phyloP scores from a whole-genome alignment of 441 rosid genomes.

The Capsella rubella region DNA sequence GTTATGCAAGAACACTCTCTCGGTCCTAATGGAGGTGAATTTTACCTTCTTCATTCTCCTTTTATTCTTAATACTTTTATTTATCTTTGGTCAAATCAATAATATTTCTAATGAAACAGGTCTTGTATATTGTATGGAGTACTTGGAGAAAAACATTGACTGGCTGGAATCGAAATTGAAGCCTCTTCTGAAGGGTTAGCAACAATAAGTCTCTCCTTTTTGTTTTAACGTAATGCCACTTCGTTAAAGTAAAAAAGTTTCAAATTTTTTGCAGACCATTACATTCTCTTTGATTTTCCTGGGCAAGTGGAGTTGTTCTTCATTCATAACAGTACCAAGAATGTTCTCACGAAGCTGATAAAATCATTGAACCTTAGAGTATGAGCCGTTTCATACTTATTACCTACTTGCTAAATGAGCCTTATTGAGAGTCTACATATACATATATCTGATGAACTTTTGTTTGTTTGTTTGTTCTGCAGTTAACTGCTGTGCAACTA shows the following conservation, averaged over 20 bases:
- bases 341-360: slow-evolving; percentile 70
- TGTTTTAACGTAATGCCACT: background rate
- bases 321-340: slow-evolving; percentile 81
- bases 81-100: background rate
- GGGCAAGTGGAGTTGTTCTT: slow-evolving; percentile 95
- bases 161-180: slow-evolving; percentile 82
- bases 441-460: background rate
- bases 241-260: background rate
- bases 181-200: slow-evolving; percentile 82
- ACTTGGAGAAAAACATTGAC: slow-evolving; percentile 87
- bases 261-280: slow-evolving; percentile 71
- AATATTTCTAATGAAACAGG: slow-evolving; percentile 48
- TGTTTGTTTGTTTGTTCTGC: slow-evolving; percentile 42
- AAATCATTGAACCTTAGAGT: slow-evolving; percentile 84
- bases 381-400: slow-evolving; percentile 43
- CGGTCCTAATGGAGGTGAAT: slow-evolving; percentile 93
- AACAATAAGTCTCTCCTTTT: background rate
- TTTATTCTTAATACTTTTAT: background rate
- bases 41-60: background rate
- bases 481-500: slow-evolving; percentile 90
- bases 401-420: background rate
- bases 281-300: slow-evolving; percentile 95
- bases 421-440: slow-evolving; percentile 21
- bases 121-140: slow-evolving; percentile 91
- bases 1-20: slow-evolving; percentile 86